Percentiles rank a stretch among this genome's conserved stretches.
These are phyloP conservation scores for Schrenkiella parvula DNA, from an alignment of 345 rosid genomes.

Conservation along the genomic window DNA sequence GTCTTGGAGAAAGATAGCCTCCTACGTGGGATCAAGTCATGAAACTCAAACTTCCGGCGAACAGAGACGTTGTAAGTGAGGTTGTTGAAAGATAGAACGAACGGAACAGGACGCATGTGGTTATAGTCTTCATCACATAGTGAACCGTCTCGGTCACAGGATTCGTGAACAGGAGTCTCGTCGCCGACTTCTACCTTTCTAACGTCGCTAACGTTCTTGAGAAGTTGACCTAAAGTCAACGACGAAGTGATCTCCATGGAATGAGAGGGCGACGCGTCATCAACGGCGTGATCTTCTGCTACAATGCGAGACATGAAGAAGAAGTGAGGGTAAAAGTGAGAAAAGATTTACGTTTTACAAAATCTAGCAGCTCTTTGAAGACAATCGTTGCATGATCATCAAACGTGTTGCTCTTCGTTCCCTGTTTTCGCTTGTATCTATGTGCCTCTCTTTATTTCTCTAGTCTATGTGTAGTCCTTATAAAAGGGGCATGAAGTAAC, in stretches of 20 bases:
- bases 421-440: background rate
- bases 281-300: constrained; percentile 21
- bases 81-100: constrained; percentile 67
- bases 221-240: constrained; percentile 63
- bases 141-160: constrained; percentile 32
- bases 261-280: constrained; percentile 28
- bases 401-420: background rate
- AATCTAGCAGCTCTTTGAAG: background rate
- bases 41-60: constrained; percentile 45
- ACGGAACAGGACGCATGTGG: constrained; percentile 48
- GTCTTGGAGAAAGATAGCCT: constrained; percentile 40
- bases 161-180: constrained; percentile 59
- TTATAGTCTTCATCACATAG: constrained; percentile 12
- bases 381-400: constrained; percentile 12
- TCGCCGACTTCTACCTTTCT: constrained; percentile 53
- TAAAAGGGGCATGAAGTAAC: background rate
- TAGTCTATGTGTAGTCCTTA: background rate
- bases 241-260: constrained; percentile 43
- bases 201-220: constrained; percentile 66
- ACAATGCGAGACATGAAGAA: constrained; percentile 47
- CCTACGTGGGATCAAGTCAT: constrained; percentile 25
- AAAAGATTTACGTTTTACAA: background rate
- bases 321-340: background rate
- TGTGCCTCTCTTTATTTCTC: background rate
- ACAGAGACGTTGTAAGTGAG: constrained; percentile 69